Evolutionary conservation across 1,284 basidiomycete genomes (phyloP).

Genomic region (Rhodotorula sp.): DNA sequence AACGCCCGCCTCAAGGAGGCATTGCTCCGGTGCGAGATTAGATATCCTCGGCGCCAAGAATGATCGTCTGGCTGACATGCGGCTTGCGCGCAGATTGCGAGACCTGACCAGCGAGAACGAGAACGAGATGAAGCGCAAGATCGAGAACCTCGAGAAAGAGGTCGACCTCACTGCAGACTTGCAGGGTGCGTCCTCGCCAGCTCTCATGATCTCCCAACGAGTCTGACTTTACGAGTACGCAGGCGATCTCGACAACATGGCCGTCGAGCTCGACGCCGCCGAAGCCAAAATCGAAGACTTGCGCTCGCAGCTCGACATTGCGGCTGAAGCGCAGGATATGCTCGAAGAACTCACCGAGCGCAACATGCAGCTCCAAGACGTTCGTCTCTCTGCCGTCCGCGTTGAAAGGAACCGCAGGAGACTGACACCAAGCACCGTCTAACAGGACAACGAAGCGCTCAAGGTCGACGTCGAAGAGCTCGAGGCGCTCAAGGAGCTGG

Average conservation of each 20-base stretch:
- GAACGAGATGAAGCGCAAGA: slow-evolving; percentile 73
- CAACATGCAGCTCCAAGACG: slow-evolving; percentile 85
- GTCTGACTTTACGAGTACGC: slow-evolving; percentile 3
- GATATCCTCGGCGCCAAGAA: neutral
- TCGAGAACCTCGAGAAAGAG: slow-evolving; percentile 87
- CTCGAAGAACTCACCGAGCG: slow-evolving; percentile 92
- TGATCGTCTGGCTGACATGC: too few species aligned
- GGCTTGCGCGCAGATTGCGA: slow-evolving; percentile 60
- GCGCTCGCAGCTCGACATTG: slow-evolving; percentile 91
- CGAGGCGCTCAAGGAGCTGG: slow-evolving; percentile 91
- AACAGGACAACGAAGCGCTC: slow-evolving; percentile 93
- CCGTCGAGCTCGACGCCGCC: slow-evolving; percentile 76
- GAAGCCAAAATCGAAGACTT: slow-evolving; percentile 90
- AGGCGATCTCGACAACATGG: slow-evolving; percentile 76
- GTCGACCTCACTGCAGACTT: slow-evolving; percentile 54
- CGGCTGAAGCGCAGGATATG: slow-evolving; percentile 92
- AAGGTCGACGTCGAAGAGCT: slow-evolving; percentile 82
- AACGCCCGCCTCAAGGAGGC: slow-evolving; percentile 94
- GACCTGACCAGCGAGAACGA: slow-evolving; percentile 87
- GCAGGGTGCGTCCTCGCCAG: slow-evolving; percentile 38
- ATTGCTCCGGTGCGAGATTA: slow-evolving; percentile 65
- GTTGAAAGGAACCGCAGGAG: fast-evolving
- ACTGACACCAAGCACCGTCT: neutral
- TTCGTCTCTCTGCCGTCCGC: slow-evolving; percentile 45
- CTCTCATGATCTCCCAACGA: neutral